These are phyloP conservation scores for Kwoniella botswanensis DNA, from an alignment of 768 basidiomycete species.

Conservation along the genomic window DNA sequence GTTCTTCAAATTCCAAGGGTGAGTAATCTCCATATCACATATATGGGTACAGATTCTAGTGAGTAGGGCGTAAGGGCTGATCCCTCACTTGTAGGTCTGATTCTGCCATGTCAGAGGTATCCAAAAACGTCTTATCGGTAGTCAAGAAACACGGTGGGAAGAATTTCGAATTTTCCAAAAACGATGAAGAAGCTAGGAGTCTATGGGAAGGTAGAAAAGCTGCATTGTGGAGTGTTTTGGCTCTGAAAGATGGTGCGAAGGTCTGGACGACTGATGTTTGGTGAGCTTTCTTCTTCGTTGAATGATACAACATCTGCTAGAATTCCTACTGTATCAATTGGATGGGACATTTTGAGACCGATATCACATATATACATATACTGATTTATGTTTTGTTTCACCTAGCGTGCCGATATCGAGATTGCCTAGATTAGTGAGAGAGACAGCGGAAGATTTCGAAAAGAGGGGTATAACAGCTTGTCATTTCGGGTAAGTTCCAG, in stretches of 20 bases:
- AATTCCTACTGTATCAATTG: neutral
- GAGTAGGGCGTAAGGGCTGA: neutral
- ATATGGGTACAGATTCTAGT: neutral
- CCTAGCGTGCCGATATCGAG: constrained; percentile 60
- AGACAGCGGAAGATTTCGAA: constrained; percentile 78
- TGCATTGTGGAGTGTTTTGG: constrained; percentile 73
- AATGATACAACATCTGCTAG: neutral
- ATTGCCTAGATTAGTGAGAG: constrained; percentile 61
- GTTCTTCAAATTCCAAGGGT: constrained; percentile 90
- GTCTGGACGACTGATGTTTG: constrained; percentile 92
- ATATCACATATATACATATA: too few species aligned
- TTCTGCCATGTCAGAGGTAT: constrained; percentile 64
- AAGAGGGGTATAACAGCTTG: constrained; percentile 66
- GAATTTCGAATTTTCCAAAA: constrained; percentile 73
- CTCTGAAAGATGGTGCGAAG: constrained; percentile 67
- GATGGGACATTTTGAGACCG: too few species aligned
- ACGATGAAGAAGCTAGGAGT: constrained; percentile 74
- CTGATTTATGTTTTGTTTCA: too few species aligned
- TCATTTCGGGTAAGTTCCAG: constrained; percentile 51
- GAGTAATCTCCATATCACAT: neutral
- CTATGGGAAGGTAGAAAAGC: constrained; percentile 88
- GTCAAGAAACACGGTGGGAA: constrained; percentile 71
- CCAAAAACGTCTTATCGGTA: constrained; percentile 67
- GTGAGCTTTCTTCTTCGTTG: constrained; percentile 59
- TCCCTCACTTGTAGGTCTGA: constrained; percentile 58